Conservation (phyloP, 2,329 filamentous ascomycete species). For the Xylariaceae sp. region DNA sequence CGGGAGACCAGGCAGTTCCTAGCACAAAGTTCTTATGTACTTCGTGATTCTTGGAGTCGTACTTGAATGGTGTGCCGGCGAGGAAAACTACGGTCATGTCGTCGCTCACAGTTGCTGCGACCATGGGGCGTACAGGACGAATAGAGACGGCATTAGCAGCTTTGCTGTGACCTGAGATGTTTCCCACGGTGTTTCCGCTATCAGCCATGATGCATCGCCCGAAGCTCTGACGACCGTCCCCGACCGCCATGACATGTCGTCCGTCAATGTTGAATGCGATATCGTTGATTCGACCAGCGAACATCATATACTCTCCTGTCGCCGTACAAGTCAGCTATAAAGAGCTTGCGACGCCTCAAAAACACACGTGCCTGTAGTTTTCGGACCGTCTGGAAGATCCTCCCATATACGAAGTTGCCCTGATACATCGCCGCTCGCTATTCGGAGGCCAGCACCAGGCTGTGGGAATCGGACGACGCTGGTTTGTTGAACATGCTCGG, state of each 20-base stretch:
- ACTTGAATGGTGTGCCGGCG: slow-evolving; percentile 93
- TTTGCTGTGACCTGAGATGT: slow-evolving; percentile 87
- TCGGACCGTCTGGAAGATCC: slow-evolving; percentile 68
- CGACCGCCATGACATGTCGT: slow-evolving; percentile 92
- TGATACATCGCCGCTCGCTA: slow-evolving; percentile 87
- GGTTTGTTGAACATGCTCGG: slow-evolving; percentile 80
- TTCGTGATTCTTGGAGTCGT: slow-evolving; percentile 74
- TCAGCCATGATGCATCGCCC: slow-evolving; percentile 93
- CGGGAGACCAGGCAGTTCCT: slow-evolving; percentile 83
- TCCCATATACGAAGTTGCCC: slow-evolving; percentile 93
- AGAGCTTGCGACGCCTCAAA: neutral
- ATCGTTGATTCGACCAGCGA: slow-evolving; percentile 92
- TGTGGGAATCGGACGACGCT: slow-evolving; percentile 93
- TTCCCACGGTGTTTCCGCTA: slow-evolving; percentile 92
- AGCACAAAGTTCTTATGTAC: slow-evolving; percentile 88
- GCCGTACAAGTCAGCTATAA: slow-evolving; percentile 1
- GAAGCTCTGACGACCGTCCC: slow-evolving; percentile 88
- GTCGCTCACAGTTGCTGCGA: slow-evolving; percentile 87
- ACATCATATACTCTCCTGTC: slow-evolving; percentile 81
- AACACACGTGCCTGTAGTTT: slow-evolving; percentile 62
- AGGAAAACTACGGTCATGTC: slow-evolving; percentile 89
- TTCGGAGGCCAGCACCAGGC: slow-evolving; percentile 51
- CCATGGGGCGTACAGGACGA: slow-evolving; percentile 81
- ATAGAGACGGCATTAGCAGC: slow-evolving; percentile 89
- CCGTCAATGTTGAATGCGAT: slow-evolving; percentile 97